phyloP scores from a whole-genome alignment of 2,329 filamentous ascomycete genomes.

The Fusarium beomiforme region DNA sequence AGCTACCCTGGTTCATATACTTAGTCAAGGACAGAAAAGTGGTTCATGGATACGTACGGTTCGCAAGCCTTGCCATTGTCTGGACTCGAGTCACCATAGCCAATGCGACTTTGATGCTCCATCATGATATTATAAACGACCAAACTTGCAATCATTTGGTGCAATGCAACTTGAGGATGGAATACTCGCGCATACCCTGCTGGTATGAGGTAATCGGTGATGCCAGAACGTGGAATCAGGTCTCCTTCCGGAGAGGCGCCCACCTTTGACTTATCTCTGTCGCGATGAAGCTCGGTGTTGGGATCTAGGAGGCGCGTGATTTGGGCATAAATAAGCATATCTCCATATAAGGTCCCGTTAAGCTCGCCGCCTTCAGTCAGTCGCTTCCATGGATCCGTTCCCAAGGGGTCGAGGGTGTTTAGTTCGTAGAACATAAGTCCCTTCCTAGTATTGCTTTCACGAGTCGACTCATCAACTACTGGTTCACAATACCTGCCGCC shows the following conservation, averaged over 20 bases:
- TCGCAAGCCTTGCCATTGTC: too few species aligned
- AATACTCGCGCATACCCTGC: constrained; percentile 3
- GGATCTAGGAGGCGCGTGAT: constrained; percentile 4
- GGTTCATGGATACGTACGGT: too few species aligned
- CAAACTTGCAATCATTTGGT: neutral
- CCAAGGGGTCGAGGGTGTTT: constrained; percentile 3
- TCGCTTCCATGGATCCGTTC: constrained; percentile 7
- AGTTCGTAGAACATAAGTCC: constrained; percentile 16
- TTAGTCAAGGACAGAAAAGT: too few species aligned
- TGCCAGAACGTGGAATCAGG: neutral
- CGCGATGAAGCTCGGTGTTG: constrained; percentile 4
- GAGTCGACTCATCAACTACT: constrained; percentile 10
- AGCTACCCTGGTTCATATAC: too few species aligned
- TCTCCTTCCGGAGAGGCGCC: neutral
- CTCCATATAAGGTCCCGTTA: constrained; percentile 10
- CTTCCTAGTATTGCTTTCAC: neutral
- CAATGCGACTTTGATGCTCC: neutral
- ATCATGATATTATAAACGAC: neutral
- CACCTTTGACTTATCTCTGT: neutral
- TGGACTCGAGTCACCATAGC: neutral
- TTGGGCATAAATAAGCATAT: constrained; percentile 12
- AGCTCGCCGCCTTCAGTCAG: neutral
- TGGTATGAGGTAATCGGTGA: constrained; percentile 2
- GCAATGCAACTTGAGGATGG: constrained; percentile 6
- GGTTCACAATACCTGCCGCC: neutral